Conservation (phyloP, 2,329 filamentous ascomycete genomes). For the Pyrenophora tritici-repentis region DNA sequence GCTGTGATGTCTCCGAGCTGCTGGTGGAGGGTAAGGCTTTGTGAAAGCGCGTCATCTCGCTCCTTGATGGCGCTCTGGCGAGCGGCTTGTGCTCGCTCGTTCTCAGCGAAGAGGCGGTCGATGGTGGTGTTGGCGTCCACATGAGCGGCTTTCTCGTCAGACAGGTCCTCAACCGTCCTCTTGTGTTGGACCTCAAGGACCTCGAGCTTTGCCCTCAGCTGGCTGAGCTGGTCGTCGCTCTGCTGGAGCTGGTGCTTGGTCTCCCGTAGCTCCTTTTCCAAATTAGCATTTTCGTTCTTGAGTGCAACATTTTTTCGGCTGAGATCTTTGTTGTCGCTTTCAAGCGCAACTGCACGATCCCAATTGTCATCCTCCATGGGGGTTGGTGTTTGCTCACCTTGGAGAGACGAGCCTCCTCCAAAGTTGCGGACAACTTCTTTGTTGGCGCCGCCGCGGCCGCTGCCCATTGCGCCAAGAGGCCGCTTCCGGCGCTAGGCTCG, state of each 20-base stretch:
- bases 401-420: not conserved
- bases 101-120: not conserved
- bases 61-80: not conserved
- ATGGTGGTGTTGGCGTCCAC: not conserved
- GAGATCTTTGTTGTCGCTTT: not conserved
- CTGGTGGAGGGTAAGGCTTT: too few relatives aligned
- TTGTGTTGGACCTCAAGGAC: conserved; percentile 5
- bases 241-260: conserved; percentile 1
- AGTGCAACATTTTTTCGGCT: not conserved
- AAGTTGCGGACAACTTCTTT: conserved; percentile 7
- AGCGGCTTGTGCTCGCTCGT: not conserved
- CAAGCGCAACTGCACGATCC: conserved; percentile 1
- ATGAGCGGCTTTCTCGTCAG: not conserved
- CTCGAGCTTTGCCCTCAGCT: not conserved
- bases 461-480: conserved; percentile 7
- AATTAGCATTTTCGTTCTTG: not conserved
- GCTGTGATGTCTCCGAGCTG: too few relatives aligned
- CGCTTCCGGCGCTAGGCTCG: conserved; percentile 6
- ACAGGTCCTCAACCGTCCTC: not conserved
- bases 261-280: not conserved
- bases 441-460: conserved; percentile 3
- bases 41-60: not conserved
- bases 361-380: conserved; percentile 4
- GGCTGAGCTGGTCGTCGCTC: not conserved
- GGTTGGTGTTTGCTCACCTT: conserved; percentile 8